A percentile compares a stretch with the other conserved stretches of the same genome.
Conservation (phyloP, 352 stramenopile species). For the Phytopythium mirpurense region DNA sequence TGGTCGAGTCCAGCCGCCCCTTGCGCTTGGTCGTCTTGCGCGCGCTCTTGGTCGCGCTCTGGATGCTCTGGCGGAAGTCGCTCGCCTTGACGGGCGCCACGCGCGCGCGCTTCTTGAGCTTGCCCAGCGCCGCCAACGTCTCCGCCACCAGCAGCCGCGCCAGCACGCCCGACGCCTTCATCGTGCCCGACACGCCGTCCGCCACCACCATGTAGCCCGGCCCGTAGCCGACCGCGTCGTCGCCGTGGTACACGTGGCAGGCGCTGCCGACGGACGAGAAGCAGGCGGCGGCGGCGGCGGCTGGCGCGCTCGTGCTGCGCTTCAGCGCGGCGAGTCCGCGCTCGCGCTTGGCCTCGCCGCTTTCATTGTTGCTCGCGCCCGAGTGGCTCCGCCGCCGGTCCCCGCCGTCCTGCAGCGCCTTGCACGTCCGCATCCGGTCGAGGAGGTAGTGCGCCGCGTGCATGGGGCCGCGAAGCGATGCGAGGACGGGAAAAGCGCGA, state of each 20-base stretch:
- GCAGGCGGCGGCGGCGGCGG: too few relatives aligned
- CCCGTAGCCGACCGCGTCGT: conserved; percentile 83
- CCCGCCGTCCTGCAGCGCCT: conserved; percentile 36
- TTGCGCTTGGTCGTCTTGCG: conserved; percentile 73
- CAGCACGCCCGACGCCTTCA: conserved; percentile 80
- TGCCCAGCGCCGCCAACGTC: conserved; percentile 59
- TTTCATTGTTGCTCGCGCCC: neutral
- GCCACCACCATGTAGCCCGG: conserved; percentile 83
- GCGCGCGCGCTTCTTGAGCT: conserved; percentile 58
- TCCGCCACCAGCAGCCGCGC: conserved; percentile 74
- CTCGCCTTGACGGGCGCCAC: conserved; percentile 44
- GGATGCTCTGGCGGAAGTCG: conserved; percentile 65
- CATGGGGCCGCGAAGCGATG: conserved; percentile 23
- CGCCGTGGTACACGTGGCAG: conserved; percentile 76
- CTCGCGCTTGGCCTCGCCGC: conserved; percentile 12
- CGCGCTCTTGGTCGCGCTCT: conserved; percentile 64
- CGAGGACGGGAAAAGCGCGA: conserved; percentile 1
- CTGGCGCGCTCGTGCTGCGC: conserved; percentile 10
- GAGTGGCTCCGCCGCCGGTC: conserved; percentile 7
- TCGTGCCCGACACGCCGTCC: conserved; percentile 82
- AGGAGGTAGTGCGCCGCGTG: conserved; percentile 64
- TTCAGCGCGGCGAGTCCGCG: conserved; percentile 12
- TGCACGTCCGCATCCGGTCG: conserved; percentile 71
- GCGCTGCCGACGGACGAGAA: conserved; percentile 77
- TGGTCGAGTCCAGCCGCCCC: conserved; percentile 76